Conservation (phyloP, 371 early-diverging fungal species). For the Nosema muscidifuracis region DNA sequence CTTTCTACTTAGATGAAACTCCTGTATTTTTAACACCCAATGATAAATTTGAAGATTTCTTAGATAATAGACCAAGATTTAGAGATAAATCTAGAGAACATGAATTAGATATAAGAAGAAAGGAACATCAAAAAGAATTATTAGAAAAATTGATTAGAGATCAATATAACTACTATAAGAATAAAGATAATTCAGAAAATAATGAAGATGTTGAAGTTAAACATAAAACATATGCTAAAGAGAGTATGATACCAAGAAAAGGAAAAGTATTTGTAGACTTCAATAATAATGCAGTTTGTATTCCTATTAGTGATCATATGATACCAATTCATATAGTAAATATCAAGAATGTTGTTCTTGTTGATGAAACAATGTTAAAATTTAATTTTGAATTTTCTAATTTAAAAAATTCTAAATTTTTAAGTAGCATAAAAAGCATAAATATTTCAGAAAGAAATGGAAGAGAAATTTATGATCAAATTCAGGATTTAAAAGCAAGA, state of each 20-base stretch:
- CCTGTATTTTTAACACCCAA: constrained; percentile 32
- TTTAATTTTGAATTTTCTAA: constrained; percentile 86
- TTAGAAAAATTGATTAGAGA: constrained; percentile 62
- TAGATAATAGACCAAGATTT: constrained; percentile 45
- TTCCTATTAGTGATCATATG: constrained; percentile 88
- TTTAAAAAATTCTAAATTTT: constrained; percentile 67
- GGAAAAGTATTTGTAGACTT: constrained; percentile 77
- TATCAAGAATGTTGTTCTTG: constrained; percentile 83
- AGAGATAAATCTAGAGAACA: constrained; percentile 57
- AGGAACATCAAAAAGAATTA: constrained; percentile 64
- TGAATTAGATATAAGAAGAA: constrained; percentile 56
- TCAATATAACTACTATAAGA: constrained; percentile 50
- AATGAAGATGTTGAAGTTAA: constrained; percentile 36
- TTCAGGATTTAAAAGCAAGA: constrained; percentile 57
- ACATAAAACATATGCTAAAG: constrained; percentile 54
- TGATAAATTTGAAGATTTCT: constrained; percentile 33
- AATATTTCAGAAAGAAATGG: constrained; percentile 34
- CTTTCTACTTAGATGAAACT: constrained; percentile 32
- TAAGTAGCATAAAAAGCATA: constrained; percentile 35
- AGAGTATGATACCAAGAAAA: constrained; percentile 48
- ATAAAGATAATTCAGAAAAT: constrained; percentile 22
- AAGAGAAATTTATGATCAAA: constrained; percentile 30
- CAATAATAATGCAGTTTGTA: constrained; percentile 73
- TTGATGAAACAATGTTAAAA: constrained; percentile 81
- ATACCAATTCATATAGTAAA: constrained; percentile 97